Percentiles rank a stretch among this genome's conserved stretches.
These are phyloP conservation scores for Fistulifera pelliculosa DNA, from an alignment of 108 stramenopile genomes.

Conservation along the genomic window DNA sequence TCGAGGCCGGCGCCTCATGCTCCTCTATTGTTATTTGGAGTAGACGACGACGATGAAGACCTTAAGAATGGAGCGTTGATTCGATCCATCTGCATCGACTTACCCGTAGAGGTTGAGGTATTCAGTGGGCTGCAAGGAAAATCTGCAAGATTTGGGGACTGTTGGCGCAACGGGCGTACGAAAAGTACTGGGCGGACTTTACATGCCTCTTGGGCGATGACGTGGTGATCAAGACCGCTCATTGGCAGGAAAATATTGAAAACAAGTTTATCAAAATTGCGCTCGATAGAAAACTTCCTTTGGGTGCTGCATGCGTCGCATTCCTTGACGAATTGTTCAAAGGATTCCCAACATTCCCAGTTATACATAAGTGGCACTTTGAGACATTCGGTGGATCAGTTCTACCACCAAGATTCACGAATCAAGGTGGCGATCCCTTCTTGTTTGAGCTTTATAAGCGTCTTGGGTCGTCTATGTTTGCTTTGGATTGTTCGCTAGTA, in stretches of 20 bases:
- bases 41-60: not conserved
- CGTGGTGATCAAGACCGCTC: slow-evolving; percentile 15
- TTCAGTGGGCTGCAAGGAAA: not conserved
- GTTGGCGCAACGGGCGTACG: slow-evolving; percentile 33
- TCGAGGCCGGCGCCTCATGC: not conserved
- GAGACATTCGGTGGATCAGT: slow-evolving; percentile 29
- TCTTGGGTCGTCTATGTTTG: slow-evolving; percentile 23
- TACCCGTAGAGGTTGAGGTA: no score
- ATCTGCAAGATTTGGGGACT: slow-evolving; percentile 33
- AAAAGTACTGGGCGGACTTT: slow-evolving; percentile 30
- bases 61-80: no score
- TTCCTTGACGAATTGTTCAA: slow-evolving; percentile 40
- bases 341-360: slow-evolving; percentile 54
- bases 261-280: no score
- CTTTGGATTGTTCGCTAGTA: slow-evolving; percentile 14
- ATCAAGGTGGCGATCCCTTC: slow-evolving; percentile 49
- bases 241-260: slow-evolving; percentile 23
- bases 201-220: slow-evolving; percentile 49
- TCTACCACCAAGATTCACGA: slow-evolving; percentile 35
- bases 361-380: slow-evolving; percentile 28
- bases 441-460: slow-evolving; percentile 29
- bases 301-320: slow-evolving; percentile 40
- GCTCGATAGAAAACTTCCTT: slow-evolving; percentile 6
- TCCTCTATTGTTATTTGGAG: not conserved
- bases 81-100: no score